These are phyloP conservation scores for Cyclotella cryptica DNA, from an alignment of 108 stramenopile genomes.

Conservation along the genomic window DNA sequence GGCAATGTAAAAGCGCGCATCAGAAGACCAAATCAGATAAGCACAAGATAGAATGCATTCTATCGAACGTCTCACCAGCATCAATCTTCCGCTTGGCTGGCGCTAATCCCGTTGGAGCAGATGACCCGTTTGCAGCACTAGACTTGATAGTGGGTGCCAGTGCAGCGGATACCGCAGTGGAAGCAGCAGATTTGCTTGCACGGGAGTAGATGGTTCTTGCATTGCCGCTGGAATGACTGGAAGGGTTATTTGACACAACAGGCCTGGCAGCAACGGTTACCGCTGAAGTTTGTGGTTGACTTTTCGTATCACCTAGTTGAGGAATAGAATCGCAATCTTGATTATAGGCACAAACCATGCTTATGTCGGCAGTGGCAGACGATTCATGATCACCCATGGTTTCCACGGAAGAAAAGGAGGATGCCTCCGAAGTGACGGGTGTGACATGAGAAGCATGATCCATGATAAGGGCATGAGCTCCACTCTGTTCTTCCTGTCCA, in stretches of 20 bases:
- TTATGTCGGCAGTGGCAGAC: not conserved
- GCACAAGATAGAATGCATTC: not conserved
- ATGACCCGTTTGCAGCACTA: not conserved
- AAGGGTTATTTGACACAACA: not conserved
- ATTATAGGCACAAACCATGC: not conserved
- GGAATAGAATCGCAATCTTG: not conserved
- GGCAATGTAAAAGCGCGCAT: not conserved
- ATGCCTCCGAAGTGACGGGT: slow-evolving; percentile 26
- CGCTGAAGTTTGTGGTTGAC: not conserved
- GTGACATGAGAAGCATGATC: slow-evolving; percentile 25
- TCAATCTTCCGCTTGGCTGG: slow-evolving; percentile 18
- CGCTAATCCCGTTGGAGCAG: not conserved
- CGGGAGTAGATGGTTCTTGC: slow-evolving; percentile 40
- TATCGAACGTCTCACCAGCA: slow-evolving; percentile 5
- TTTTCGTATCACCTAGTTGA: not conserved
- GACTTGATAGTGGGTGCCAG: slow-evolving; percentile 1
- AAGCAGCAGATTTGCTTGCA: slow-evolving; percentile 33
- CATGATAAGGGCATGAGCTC: not conserved
- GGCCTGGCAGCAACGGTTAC: not conserved
- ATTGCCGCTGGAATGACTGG: not conserved
- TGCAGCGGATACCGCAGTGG: slow-evolving; percentile 13
- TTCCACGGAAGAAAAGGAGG: slow-evolving; percentile 32
- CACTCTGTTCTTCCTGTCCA: not conserved
- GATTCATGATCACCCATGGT: not conserved
- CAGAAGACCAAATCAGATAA: too few species aligned